Base-by-base conservation (phyloP, 768 basidiomycete species). In the Lactarius trivialis region DNA sequence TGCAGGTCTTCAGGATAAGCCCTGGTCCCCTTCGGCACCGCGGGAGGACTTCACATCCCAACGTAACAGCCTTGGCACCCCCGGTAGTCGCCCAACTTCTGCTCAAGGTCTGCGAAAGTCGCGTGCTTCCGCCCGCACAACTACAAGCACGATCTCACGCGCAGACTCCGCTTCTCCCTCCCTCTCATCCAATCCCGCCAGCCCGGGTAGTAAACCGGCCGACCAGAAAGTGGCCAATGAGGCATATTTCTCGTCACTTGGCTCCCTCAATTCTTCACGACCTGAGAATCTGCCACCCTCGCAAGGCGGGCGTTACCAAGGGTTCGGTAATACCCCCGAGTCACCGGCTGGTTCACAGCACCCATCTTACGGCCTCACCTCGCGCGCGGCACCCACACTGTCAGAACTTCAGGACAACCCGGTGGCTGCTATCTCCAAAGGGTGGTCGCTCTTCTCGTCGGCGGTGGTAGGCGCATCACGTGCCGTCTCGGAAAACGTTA, bases 381-480 rank as follows among this genome's bases (percentile, higher is more conserved):
- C 92, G 32, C 83, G 86, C 11, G 82, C 87, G 36, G 86, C 88
- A 12, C 96, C 96, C 0, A 81, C 85, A 0, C 71, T 98, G 2
- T 73, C 77, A 45, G 95, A 99, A 21, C 75, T 98, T 33, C 91
- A 96, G 71, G 84, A 88, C 50, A 92, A 93, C 70, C 96, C 96
- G 0, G 73, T 88, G 39, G 85, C 83, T 9, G 95, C 96, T 0
- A 74, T 98, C 15, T 84, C 84, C 69, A 98, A 98, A 76, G 93
- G 95, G 50, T 98, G 97, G 97, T 92, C 93, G 28, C 75, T 98
- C n/a, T 88, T 99, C 71, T 89, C 92, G 32, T 82, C 89, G 0
- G 93, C 86, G 36, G 86, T 98, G 15, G 82, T 76, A 1, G 89
- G 87, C 55, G 94, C 94, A 21, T 82, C 85, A 6, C 84, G 84